Conservation (phyloP, 352 stramenopile species). For the Pythium rhizo-oryzae region DNA sequence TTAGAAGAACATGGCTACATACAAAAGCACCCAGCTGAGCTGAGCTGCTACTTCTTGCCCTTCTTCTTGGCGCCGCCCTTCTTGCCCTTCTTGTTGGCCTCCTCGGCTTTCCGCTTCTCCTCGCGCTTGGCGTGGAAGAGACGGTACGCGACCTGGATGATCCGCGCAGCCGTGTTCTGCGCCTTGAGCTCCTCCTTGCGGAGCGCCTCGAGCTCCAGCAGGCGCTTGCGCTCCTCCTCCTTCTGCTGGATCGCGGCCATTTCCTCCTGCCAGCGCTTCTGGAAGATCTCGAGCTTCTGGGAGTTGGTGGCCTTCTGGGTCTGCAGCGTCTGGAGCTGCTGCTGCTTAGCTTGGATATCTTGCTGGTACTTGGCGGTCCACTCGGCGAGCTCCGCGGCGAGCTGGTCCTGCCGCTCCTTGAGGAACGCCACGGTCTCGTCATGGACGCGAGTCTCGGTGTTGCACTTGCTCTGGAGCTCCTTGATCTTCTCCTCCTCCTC, state of each 20-base stretch:
- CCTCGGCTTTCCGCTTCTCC: constrained; percentile 61
- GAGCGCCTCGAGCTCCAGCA: constrained; percentile 66
- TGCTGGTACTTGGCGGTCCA: constrained; percentile 85
- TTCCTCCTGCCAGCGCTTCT: constrained; percentile 75
- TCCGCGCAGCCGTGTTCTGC: constrained; percentile 64
- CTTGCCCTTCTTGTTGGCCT: constrained; percentile 67
- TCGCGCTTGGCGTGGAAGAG: constrained; percentile 47
- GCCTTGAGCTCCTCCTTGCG: constrained; percentile 70
- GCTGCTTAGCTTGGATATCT: constrained; percentile 74
- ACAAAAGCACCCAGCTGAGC: neutral
- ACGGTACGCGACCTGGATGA: constrained; percentile 70
- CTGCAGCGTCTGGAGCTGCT: constrained; percentile 60
- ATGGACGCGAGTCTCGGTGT: constrained; percentile 71
- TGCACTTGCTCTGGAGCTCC: constrained; percentile 59
- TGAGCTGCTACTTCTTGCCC: constrained; percentile 22
- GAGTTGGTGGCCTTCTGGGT: constrained; percentile 58
- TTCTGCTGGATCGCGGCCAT: constrained; percentile 74
- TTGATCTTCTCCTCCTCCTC: constrained; percentile 76
- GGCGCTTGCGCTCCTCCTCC: constrained; percentile 66
- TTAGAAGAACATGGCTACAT: neutral
- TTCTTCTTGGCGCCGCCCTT: constrained; percentile 49
- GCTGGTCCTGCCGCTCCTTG: constrained; percentile 73
- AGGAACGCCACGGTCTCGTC: constrained; percentile 81
- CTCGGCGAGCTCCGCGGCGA: constrained; percentile 60
- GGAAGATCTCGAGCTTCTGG: constrained; percentile 63